Conservation (phyloP, 2,329 filamentous ascomycete species). For the Cryphonectria japonica region DNA sequence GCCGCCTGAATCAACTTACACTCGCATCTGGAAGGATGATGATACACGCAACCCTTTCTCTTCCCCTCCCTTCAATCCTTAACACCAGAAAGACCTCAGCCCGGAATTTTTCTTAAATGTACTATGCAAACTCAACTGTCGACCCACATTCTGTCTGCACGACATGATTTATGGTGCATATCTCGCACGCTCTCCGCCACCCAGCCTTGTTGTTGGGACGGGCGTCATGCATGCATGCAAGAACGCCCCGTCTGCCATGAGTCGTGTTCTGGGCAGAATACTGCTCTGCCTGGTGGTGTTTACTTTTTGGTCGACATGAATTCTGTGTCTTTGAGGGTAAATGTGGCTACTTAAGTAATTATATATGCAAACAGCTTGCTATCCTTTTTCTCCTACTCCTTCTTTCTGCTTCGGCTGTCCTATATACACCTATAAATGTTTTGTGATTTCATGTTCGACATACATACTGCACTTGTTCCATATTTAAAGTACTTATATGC, state of each 20-base stretch:
- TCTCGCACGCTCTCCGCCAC: not conserved
- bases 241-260: not conserved
- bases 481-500: not conserved
- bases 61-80: not conserved
- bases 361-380: no score
- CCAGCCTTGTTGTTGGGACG: not conserved
- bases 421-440: no score
- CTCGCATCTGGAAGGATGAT: constrained; percentile 2
- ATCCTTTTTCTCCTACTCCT: no score
- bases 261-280: constrained; percentile 10
- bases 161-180: constrained; percentile 1
- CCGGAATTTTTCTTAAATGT: not conserved
- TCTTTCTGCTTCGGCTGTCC: no score
- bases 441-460: not conserved
- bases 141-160: not conserved
- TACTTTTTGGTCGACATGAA: not conserved
- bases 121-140: not conserved
- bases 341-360: no score
- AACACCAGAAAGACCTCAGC: not conserved
- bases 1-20: not conserved
- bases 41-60: not conserved
- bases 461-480: not conserved
- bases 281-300: not conserved
- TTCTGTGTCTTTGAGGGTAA: not conserved
- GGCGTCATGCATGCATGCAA: not conserved